A percentile compares a stretch with the other conserved stretches of the same genome.
These are phyloP conservation scores for Candida anglica DNA, from an alignment of 805 yeast species.

Conservation along the genomic window DNA sequence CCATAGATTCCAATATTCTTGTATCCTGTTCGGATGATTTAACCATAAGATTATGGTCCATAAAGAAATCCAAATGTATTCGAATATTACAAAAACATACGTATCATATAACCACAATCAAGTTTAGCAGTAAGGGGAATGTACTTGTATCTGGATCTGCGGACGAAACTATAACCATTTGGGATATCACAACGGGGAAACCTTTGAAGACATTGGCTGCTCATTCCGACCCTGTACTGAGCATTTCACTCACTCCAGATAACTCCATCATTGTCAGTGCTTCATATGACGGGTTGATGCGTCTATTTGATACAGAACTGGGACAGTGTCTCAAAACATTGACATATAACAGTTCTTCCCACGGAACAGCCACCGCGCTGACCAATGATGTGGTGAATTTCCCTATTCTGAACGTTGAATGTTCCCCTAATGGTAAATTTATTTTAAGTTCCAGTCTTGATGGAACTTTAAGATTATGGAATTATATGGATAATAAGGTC, in stretches of 20 bases:
- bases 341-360: constrained; percentile 67
- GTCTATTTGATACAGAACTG: constrained; percentile 81
- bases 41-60: constrained; percentile 71
- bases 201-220: constrained; percentile 81
- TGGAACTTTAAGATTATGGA: constrained; percentile 80
- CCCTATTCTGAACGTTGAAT: constrained; percentile 71
- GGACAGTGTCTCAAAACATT: constrained; percentile 92
- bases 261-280: constrained; percentile 83
- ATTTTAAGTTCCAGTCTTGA: constrained; percentile 77
- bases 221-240: constrained; percentile 85
- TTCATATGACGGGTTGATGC: constrained; percentile 85
- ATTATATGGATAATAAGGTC: constrained; percentile 74
- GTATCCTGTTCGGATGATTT: constrained; percentile 89
- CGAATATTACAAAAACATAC: constrained; percentile 71
- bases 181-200: constrained; percentile 77
- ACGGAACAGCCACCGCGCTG: constrained; percentile 57
- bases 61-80: constrained; percentile 46
- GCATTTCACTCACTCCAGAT: constrained; percentile 70
- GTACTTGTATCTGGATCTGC: constrained; percentile 77
- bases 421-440: constrained; percentile 78
- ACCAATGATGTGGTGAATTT: constrained; percentile 44
- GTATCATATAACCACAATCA: constrained; percentile 71
- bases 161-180: constrained; percentile 85
- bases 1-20: constrained; percentile 57
- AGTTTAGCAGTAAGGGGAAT: constrained; percentile 72